These are phyloP conservation scores for Geotrichum histeridarum DNA, from an alignment of 1,139 yeast species.

Conservation along the genomic window DNA sequence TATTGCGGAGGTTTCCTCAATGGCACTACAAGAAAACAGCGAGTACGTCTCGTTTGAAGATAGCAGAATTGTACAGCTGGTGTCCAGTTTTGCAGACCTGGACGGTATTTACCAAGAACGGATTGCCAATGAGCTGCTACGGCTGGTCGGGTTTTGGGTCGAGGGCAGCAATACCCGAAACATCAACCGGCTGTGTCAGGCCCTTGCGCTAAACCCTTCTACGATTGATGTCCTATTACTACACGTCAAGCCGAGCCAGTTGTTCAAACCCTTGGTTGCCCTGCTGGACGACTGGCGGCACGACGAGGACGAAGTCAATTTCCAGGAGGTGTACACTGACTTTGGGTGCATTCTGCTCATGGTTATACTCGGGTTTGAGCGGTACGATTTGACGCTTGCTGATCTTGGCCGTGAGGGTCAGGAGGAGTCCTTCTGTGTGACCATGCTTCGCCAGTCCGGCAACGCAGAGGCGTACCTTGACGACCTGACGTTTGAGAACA, in stretches of 20 bases:
- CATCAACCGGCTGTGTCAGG: conserved; percentile 48
- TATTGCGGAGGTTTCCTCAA: not conserved
- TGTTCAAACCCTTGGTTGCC: conserved; percentile 33
- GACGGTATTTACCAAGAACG: conserved; percentile 30
- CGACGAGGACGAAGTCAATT: conserved; percentile 47
- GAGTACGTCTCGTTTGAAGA: conserved; percentile 29
- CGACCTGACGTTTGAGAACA: conserved; percentile 32
- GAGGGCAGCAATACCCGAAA: conserved; percentile 29
- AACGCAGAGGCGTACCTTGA: conserved; percentile 16
- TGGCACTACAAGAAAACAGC: conserved; percentile 27
- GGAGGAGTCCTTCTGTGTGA: conserved; percentile 7
- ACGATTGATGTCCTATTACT: conserved; percentile 44
- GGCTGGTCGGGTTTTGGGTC: conserved; percentile 25
- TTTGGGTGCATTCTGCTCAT: conserved; percentile 57
- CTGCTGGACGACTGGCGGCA: conserved; percentile 37
- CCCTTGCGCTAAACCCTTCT: conserved; percentile 42
- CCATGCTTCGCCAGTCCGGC: conserved; percentile 3
- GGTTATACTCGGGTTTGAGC: conserved; percentile 43
- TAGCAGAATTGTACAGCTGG: conserved; percentile 25
- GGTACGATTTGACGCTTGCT: conserved; percentile 42
- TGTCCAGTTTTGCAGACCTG: conserved; percentile 28
- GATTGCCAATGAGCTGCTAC: conserved; percentile 26
- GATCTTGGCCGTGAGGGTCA: conserved; percentile 23
- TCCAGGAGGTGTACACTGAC: conserved; percentile 65
- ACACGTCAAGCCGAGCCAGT: conserved; percentile 30